Percentiles rank a stretch among this genome's conserved stretches.
Evolutionary conservation across 805 yeast species (phyloP).

Genomic region (Candida pseudofarinosa): DNA sequence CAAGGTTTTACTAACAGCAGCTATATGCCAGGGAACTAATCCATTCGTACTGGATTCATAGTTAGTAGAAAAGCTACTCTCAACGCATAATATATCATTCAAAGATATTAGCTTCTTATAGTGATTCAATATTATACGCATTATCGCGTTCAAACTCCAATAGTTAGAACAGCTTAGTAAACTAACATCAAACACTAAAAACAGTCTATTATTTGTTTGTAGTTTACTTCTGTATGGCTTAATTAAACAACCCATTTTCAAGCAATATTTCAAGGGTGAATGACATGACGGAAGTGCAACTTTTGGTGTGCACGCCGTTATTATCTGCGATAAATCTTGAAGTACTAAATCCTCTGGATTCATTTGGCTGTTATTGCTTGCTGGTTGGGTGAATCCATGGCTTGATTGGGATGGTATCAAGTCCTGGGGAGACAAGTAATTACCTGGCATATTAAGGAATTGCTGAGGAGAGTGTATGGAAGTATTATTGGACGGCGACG

Average conservation of each 20-base stretch:
- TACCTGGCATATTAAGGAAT: conserved; percentile 28
- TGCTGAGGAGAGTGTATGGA: conserved; percentile 36
- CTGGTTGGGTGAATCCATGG: neutral
- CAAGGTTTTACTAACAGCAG: conserved; percentile 61
- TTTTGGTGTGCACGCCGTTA: conserved; percentile 56
- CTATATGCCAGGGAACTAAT: conserved; percentile 66
- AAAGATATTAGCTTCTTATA: conserved; percentile 53
- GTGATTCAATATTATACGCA: conserved; percentile 56
- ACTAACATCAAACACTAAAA: conserved; percentile 55
- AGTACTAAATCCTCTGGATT: conserved; percentile 21
- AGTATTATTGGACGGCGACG: conserved; percentile 25
- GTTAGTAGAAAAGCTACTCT: conserved; percentile 10
- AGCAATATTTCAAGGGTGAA: conserved; percentile 65
- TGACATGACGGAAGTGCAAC: conserved; percentile 64
- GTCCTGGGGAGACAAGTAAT: conserved; percentile 30
- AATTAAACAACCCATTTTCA: conserved; percentile 65
- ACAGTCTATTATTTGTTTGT: conserved; percentile 6
- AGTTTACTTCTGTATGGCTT: neutral
- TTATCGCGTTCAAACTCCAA: conserved; percentile 50
- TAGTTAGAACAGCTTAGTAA: conserved; percentile 71
- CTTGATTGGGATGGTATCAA: conserved; percentile 7
- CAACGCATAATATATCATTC: conserved; percentile 35
- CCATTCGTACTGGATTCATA: conserved; percentile 1
- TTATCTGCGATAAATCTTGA: conserved; percentile 47
- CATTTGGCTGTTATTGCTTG: too few relatives aligned